Percentiles rank a stretch among this genome's conserved stretches.
Evolutionary conservation across 2,329 filamentous ascomycete genomes (phyloP).

Genomic region (Penicillium oxalicum): DNA sequence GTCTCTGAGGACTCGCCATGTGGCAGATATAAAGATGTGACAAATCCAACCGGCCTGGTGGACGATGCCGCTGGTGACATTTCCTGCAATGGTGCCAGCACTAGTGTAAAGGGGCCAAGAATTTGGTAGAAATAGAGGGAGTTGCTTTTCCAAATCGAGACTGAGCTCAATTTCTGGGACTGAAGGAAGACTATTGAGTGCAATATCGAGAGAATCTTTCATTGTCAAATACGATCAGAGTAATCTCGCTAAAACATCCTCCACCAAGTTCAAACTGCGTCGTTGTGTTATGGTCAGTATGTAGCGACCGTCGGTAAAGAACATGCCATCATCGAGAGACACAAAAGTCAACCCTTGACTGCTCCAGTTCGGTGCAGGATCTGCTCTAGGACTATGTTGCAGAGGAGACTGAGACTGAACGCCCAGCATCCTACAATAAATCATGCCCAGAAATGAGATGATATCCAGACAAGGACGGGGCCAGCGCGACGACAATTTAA

Average conservation of each 20-base stretch:
- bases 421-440: slow-evolving; percentile 59
- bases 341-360: slow-evolving; percentile 42
- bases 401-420: slow-evolving; percentile 53
- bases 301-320: slow-evolving; percentile 64
- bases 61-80: not conserved
- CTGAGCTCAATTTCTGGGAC: too few species aligned
- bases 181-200: too few species aligned
- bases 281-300: slow-evolving; percentile 26
- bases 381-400: slow-evolving; percentile 57
- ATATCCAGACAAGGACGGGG: slow-evolving; percentile 31
- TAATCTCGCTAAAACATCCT: not conserved
- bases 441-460: slow-evolving; percentile 55
- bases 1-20: too few species aligned
- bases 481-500: slow-evolving; percentile 18
- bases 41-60: not conserved
- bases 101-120: too few species aligned
- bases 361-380: slow-evolving; percentile 60
- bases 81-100: too few species aligned
- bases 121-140: too few species aligned
- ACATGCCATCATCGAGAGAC: slow-evolving; percentile 50
- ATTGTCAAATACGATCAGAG: too few species aligned
- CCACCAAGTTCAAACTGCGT: not conserved
- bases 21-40: too few species aligned
- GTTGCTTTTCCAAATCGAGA: too few species aligned
- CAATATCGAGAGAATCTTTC: too few species aligned